Evolutionary conservation across 306 rosid species (phyloP).

Genomic region (Pyrus pyrifolia): DNA sequence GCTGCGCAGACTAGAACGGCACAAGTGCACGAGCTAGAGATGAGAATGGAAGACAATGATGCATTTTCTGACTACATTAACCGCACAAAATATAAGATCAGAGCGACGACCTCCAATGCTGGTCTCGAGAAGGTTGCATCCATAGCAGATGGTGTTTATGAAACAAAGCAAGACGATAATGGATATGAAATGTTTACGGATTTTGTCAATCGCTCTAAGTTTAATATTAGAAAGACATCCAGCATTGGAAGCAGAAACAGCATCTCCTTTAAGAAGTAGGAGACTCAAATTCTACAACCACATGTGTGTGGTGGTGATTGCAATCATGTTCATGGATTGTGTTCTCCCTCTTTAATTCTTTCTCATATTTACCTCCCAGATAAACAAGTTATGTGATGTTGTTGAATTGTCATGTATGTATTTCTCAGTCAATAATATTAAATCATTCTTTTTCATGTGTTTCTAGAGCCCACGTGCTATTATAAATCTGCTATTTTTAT

Average conservation of each 20-base stretch:
- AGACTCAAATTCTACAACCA: background rate
- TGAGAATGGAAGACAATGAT: background rate
- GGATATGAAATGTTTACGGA: slow-evolving; percentile 11
- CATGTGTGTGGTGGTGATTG: background rate
- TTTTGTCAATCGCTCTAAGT: slow-evolving; percentile 17
- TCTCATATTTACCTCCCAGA: background rate
- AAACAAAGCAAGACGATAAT: slow-evolving; percentile 7
- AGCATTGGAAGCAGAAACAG: slow-evolving; percentile 17
- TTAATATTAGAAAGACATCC: slow-evolving; percentile 20
- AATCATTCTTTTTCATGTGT: background rate
- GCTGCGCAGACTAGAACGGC: background rate
- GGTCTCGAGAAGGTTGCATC: slow-evolving; percentile 6
- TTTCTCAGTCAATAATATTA: background rate
- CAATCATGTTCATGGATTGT: background rate
- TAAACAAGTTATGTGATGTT: background rate
- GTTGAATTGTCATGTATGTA: background rate
- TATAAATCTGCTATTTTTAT: background rate
- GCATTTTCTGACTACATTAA: slow-evolving; percentile 24
- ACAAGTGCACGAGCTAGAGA: background rate
- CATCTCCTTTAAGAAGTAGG: slow-evolving; percentile 17
- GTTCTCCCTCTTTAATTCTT: background rate
- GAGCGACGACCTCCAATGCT: slow-evolving; percentile 16
- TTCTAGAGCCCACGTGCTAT: background rate
- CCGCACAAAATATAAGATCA: slow-evolving; percentile 1
- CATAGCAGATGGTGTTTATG: background rate